Evolutionary conservation across 768 basidiomycete species (phyloP), one percentile per base, ranked within the genome.

Genomic region (Vararia minispora): DNA sequence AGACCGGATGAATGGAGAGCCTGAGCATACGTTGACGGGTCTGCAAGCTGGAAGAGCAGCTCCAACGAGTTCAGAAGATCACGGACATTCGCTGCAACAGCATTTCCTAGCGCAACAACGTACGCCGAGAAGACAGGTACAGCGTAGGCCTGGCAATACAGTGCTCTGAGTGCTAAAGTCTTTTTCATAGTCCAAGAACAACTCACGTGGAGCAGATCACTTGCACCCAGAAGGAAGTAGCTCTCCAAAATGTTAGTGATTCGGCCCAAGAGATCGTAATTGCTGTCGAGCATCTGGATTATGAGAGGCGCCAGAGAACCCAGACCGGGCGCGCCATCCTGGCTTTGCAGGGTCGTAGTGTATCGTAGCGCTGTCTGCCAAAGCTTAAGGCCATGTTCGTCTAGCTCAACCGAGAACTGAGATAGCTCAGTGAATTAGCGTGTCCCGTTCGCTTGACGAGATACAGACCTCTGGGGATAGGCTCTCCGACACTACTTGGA

Each of bases 331-430:
- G 56, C 59, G 2, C 69, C 69, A 36, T 64, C 57, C n/a, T 59
- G 48, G 42, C 59, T 68, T 9, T 69, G 59, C 6, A 87, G 53
- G 1, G 66, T 61, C 2, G 66, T 54, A 1, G 81, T 69, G 50
- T 86, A 84, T 33, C 77, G 68, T 26, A 91, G 59, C 1, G 82
- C 72, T 23, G 71, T 63, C 17, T 69, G 63, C 90, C 89, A 92
- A 9, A 94, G 70, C 28, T 63, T 65, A 33, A 90, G 55, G 0
- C 74, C 82, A 55, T 92, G 89, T 43, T 76, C 74, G 47, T 92
- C 88, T 17, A 94, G 67, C 44, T 81, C 69, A 25, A 69, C 58
- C n/a, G 69, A 65, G 22, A 65, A 67, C 85, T 88, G 34, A 16
- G 24, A 33, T 5, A 37, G 6, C 35, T 31, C 30, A 35, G n/a